Percentiles rank a stretch among this genome's conserved stretches.
phyloP scores from a whole-genome alignment of 2,329 filamentous ascomycete species.

The Colletotrichum orbiculare region DNA sequence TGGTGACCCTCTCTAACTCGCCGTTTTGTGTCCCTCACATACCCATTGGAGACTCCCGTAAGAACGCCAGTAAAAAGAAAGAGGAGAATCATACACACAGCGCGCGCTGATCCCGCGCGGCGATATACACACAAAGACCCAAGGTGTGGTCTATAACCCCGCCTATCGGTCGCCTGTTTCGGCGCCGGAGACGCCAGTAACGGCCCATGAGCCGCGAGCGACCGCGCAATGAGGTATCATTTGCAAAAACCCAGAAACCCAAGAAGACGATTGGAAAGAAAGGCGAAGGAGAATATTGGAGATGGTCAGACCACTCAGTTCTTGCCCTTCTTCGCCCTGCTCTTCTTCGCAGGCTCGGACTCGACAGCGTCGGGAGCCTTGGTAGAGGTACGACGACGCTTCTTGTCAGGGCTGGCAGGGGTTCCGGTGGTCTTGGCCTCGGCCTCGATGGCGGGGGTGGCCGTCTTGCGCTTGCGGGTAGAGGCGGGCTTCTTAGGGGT shows the following conservation, averaged over 20 bases:
- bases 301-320: constrained; percentile 13
- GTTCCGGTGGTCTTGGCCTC: constrained; percentile 50
- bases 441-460: constrained; percentile 57
- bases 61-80: constrained; percentile 30
- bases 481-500: constrained; percentile 67
- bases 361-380: constrained; percentile 62
- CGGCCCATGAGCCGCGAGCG: constrained; percentile 9
- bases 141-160: constrained; percentile 13
- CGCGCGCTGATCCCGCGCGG: constrained; percentile 10
- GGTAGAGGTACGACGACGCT: constrained; percentile 67
- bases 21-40: constrained; percentile 31
- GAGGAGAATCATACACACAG: constrained; percentile 25
- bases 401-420: constrained; percentile 70
- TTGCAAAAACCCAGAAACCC: constrained; percentile 36
- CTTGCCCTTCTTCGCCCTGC: constrained; percentile 36
- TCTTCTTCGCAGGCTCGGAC: constrained; percentile 68
- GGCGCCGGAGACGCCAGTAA: constrained; percentile 7
- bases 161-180: not conserved
- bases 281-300: constrained; percentile 9
- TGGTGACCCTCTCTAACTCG: constrained; percentile 12
- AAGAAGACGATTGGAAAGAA: constrained; percentile 23
- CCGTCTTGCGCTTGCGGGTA: constrained; percentile 68
- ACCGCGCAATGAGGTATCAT: constrained; percentile 37
- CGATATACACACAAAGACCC: constrained; percentile 9
- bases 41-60: constrained; percentile 17